Evolutionary conservation across 768 basidiomycete species (phyloP).

Genomic region (Rhodotorula diobovata): DNA sequence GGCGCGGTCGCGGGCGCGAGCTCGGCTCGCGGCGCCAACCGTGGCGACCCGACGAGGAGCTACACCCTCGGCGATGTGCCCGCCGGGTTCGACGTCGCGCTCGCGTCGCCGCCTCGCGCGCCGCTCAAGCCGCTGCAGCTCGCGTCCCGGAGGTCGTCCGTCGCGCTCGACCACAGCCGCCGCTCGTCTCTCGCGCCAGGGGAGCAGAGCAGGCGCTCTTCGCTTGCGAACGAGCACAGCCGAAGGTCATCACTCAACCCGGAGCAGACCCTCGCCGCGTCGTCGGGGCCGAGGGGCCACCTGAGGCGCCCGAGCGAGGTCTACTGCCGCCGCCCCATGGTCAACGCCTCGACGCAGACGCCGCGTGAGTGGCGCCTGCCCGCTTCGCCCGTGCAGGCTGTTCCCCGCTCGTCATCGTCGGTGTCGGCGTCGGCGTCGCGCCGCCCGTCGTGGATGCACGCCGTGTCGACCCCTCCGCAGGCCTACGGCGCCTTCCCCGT

Average conservation of each 20-base stretch:
- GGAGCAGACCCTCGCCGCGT: not conserved
- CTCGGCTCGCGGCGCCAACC: conserved; percentile 18
- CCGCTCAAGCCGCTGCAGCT: conserved; percentile 6
- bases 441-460: not conserved
- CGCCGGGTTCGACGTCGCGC: not conserved
- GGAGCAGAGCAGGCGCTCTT: not conserved
- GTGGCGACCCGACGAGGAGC: not conserved
- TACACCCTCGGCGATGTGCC: not conserved
- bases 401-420: too few species aligned
- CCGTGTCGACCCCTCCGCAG: conserved; percentile 12
- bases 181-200: too few species aligned
- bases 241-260: not conserved
- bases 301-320: not conserved
- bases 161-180: not conserved
- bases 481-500: conserved; percentile 15
- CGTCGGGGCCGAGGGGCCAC: not conserved
- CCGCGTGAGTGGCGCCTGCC: conserved; percentile 6
- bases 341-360: conserved; percentile 23
- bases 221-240: not conserved
- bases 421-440: not conserved
- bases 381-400: not conserved
- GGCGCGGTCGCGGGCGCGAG: too few species aligned
- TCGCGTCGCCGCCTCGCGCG: not conserved
- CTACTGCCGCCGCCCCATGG: conserved; percentile 24
- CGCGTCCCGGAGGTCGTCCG: not conserved